Base-by-base conservation (phyloP, 2,329 filamentous ascomycete species). In the Cercospora zeina region DNA sequence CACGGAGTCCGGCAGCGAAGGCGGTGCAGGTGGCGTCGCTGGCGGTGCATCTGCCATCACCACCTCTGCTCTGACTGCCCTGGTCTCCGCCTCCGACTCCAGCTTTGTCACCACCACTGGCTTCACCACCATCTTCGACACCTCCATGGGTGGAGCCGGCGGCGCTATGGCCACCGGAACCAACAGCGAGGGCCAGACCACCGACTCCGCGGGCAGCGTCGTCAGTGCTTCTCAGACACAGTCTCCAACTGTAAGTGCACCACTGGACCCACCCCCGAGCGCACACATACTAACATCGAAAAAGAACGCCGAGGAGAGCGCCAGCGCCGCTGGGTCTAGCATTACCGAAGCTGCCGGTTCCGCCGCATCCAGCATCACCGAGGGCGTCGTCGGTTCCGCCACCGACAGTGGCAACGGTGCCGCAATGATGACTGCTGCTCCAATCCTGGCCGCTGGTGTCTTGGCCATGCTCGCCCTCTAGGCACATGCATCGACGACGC, bases 391-490 rank as follows among this genome's bases (percentile, higher is more conserved):
- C 49, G 53, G 21, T 30, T 64, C 62, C 8, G 62, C 65, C 36
- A 64, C 65, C 14, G 59, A 66, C 50, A 62, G 64, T 14, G 61
- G 54, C 39, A 67, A 62, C 51, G 64, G 57, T 36, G 71, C 67
- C 31, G 68, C 73, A 33, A 64, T 75, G 31, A 62, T 69, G 63
- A 76, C 73, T 16, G 73, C 73, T 34, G 73, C 69, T 8, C 73
- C 74, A 47, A 62, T 55, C 49, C 62, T 76, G 61, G 63, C 74
- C 58, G 74, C 71, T 62, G 74, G 69, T 58, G 72, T 70, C 37
- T 58, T 76, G 3, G 81, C 80, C 14, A 82, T 81, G 2, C 81
- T 78, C 58, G 70, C 71, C 39, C 66, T 75, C 33, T 73, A 73
- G 69, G 83, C 88, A 53, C 24, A 27, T 27, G 24, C 79, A 78